These are phyloP conservation scores for Tillandsia fasciculata DNA, from an alignment of 176 grass and related monocot genomes.

Conservation along the genomic window DNA sequence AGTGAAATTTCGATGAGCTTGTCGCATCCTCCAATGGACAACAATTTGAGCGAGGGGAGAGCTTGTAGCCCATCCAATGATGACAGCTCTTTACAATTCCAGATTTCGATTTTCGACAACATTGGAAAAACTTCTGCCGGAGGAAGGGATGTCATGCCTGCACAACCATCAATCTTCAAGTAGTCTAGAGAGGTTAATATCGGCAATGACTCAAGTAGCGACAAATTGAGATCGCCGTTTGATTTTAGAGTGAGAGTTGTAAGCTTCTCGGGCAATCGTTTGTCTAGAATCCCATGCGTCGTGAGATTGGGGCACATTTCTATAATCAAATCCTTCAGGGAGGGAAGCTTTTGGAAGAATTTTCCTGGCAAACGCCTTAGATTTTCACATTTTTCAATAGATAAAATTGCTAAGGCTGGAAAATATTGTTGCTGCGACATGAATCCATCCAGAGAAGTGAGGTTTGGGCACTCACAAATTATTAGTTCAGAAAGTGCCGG, in stretches of 20 bases:
- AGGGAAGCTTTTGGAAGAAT: neutral
- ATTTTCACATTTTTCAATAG: neutral
- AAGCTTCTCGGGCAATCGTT: neutral
- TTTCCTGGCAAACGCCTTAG: slow-evolving; percentile 9
- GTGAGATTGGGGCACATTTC: slow-evolving; percentile 6
- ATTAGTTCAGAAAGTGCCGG: neutral
- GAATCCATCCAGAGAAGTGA: slow-evolving; percentile 6
- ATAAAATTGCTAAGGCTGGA: neutral
- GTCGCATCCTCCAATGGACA: no score
- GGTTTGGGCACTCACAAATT: slow-evolving; percentile 16
- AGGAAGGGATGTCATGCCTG: slow-evolving; percentile 10
- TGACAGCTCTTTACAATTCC: slow-evolving; percentile 2
- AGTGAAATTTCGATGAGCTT: no score
- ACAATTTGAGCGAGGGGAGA: no score
- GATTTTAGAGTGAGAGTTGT: neutral
- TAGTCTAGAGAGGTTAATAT: slow-evolving; percentile 4
- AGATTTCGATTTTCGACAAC: neutral
- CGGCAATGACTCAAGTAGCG: neutral
- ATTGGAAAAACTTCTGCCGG: slow-evolving; percentile 9
- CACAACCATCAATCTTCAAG: neutral
- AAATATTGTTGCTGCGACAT: neutral
- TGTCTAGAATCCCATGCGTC: neutral
- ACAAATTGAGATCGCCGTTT: neutral
- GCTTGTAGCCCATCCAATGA: slow-evolving; percentile 22
- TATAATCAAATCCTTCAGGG: neutral